Evolutionary conservation across 148 eudicot genomes (phyloP).

Genomic region (Cornus controversa): DNA sequence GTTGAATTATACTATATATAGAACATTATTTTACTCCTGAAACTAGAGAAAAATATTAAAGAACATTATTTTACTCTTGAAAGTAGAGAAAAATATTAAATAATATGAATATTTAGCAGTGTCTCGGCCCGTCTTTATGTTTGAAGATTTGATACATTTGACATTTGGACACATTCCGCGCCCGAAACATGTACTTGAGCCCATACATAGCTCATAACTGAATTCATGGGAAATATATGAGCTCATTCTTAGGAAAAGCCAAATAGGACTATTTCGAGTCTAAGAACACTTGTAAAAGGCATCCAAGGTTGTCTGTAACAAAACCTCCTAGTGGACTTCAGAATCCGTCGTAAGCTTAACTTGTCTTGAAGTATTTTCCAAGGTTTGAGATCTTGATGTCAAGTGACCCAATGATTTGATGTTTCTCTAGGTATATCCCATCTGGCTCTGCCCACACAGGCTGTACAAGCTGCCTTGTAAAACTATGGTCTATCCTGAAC

Average conservation of each 20-base stretch:
- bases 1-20: no score
- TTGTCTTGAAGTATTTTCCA: background rate
- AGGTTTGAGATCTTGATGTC: background rate
- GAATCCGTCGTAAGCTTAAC: background rate
- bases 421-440: slow-evolving; percentile 63
- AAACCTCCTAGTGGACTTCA: background rate
- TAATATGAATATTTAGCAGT: no score
- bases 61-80: no score
- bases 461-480: slow-evolving; percentile 68
- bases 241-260: background rate
- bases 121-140: no score
- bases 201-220: background rate
- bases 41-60: no score
- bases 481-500: slow-evolving; percentile 81
- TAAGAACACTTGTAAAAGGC: background rate
- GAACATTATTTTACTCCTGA: no score
- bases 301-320: background rate
- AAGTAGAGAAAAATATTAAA: no score
- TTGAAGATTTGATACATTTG: no score
- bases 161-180: no score
- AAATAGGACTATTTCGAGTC: background rate
- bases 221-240: background rate
- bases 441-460: slow-evolving; percentile 92
- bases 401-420: background rate
- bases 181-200: no score